Conservation (phyloP, 495 filamentous ascomycete genomes). For the Xylaria acuta region DNA sequence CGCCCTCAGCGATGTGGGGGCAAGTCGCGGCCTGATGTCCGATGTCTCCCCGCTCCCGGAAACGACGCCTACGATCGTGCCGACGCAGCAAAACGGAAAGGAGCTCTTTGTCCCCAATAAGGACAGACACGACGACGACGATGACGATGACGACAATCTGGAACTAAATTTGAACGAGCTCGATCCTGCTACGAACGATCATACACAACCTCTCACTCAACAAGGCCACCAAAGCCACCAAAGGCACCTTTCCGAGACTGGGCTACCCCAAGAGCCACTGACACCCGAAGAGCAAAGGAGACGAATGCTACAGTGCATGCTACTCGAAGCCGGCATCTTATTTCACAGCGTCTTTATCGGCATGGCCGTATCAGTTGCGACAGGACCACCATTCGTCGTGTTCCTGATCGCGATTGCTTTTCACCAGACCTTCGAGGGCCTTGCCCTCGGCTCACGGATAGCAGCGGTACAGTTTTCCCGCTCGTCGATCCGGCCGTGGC, state of each 20-base stretch:
- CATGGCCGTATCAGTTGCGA: slow-evolving; percentile 85
- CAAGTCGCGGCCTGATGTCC: slow-evolving; percentile 53
- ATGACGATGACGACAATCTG: slow-evolving; percentile 52
- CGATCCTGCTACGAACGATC: slow-evolving; percentile 40
- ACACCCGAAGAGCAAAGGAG: slow-evolving; percentile 59
- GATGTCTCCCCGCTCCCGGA: slow-evolving; percentile 56
- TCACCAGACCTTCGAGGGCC: slow-evolving; percentile 78
- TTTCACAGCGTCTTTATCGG: slow-evolving; percentile 91
- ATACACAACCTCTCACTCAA: slow-evolving; percentile 35
- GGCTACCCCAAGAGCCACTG: slow-evolving; percentile 30
- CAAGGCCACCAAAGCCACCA: slow-evolving; percentile 14
- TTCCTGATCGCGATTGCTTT: slow-evolving; percentile 83
- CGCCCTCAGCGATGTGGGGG: slow-evolving; percentile 50
- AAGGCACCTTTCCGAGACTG: slow-evolving; percentile 38
- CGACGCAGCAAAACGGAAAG: slow-evolving; percentile 25
- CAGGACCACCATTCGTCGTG: slow-evolving; percentile 76
- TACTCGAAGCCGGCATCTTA: slow-evolving; percentile 84
- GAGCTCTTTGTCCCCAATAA: slow-evolving; percentile 20
- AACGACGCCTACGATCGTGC: slow-evolving; percentile 42
- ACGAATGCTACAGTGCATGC: slow-evolving; percentile 75
- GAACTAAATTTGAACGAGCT: slow-evolving; percentile 62
- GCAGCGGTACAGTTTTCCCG: slow-evolving; percentile 68
- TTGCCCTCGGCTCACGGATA: slow-evolving; percentile 76
- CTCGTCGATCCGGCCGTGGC: slow-evolving; percentile 71
- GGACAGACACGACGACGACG: slow-evolving; percentile 33